These are phyloP conservation scores for Jaltomata sinuosa DNA, from an alignment of 257 asterid species.

Conservation along the genomic window DNA sequence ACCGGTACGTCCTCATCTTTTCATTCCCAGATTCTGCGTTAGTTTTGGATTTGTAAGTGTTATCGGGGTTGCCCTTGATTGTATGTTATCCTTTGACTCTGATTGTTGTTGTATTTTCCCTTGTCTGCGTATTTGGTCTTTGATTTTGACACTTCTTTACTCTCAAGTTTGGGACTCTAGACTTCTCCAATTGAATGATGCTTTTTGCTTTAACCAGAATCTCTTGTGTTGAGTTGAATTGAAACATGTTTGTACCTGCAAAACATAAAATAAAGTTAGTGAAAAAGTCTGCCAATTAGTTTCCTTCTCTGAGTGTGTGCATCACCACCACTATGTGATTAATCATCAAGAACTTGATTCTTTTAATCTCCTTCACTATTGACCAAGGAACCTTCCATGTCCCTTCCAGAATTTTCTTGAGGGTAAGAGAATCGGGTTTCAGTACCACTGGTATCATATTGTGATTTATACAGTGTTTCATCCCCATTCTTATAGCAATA, in stretches of 20 bases:
- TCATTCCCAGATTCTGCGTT: not conserved
- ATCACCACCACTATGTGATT: not conserved
- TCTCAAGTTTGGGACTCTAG: not conserved
- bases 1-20: no score
- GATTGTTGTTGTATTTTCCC: not conserved
- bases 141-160: not conserved
- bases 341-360: not conserved
- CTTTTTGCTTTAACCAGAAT: not conserved
- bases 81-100: not conserved
- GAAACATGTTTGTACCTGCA: no score
- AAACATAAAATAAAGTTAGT: no score
- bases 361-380: not conserved
- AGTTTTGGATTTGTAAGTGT: not conserved
- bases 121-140: not conserved
- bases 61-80: not conserved
- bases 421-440: no score
- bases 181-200: no score
- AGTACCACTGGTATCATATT: no score
- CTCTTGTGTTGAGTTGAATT: not conserved
- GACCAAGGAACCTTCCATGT: no score
- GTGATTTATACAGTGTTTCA: no score
- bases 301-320: not conserved
- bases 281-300: no score
- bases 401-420: no score
- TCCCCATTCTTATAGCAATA: no score